These are phyloP conservation scores for Trametopsis cervina DNA, from an alignment of 768 basidiomycete species.

Conservation along the genomic window DNA sequence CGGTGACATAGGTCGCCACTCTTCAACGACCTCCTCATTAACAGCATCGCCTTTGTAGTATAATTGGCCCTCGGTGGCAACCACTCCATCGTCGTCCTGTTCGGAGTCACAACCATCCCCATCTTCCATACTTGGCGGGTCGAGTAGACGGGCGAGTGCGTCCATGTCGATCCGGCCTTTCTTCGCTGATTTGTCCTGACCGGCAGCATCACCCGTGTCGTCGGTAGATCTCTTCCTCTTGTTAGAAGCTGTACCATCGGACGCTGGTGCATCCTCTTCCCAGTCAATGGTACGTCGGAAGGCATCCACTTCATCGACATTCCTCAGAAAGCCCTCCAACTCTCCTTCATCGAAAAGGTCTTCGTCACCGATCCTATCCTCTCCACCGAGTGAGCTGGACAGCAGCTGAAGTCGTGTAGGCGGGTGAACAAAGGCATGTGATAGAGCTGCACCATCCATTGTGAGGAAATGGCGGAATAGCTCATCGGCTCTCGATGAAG, in stretches of 20 bases:
- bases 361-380: constrained; percentile 50
- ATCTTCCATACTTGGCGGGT: constrained; percentile 23
- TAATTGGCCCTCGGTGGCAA: neutral
- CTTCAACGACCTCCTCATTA: constrained; percentile 32
- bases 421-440: constrained; percentile 20
- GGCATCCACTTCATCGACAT: constrained; percentile 41
- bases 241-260: neutral
- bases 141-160: constrained; percentile 45
- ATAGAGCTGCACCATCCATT: constrained; percentile 27
- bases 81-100: constrained; percentile 4
- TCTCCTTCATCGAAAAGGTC: constrained; percentile 69
- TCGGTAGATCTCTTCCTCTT: constrained; percentile 6
- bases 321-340: constrained; percentile 52
- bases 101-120: constrained; percentile 18
- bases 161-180: constrained; percentile 47
- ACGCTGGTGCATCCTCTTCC: constrained; percentile 15
- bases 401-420: constrained; percentile 69
- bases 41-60: constrained; percentile 10
- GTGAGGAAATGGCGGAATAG: constrained; percentile 51
- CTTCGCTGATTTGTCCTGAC: constrained; percentile 12
- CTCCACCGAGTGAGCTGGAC: constrained; percentile 49
- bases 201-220: constrained; percentile 1
- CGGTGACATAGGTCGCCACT: constrained; percentile 39
- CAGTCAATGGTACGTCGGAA: constrained; percentile 33
- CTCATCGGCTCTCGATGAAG: constrained; percentile 17